Evolutionary conservation across 2,329 filamentous ascomycete genomes (phyloP), one percentile per base, ranked within the genome.

Genomic region (Periglandula ipomoeae): DNA sequence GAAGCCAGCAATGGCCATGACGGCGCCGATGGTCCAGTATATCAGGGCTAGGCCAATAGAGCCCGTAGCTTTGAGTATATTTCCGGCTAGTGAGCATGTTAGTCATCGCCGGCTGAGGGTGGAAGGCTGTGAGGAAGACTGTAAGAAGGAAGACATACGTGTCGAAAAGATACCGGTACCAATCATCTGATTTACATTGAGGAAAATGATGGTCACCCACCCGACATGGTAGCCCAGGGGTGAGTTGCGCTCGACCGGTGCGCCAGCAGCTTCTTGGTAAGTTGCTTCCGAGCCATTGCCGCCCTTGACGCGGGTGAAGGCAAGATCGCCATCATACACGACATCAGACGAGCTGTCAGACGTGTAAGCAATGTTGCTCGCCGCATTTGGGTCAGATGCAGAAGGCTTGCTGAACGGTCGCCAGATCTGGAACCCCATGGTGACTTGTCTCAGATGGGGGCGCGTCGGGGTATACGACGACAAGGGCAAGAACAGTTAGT

Each of bases 131-230:
- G n/a, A n/a, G n/a, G n/a, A n/a, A n/a, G 13, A 17, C 22, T 6
- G 37, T 40, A 17, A 19, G 46, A n/a, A 35, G 26, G 6, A 20
- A 38, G 20, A 68, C 78, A 56, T 57, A 82, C 79, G 81, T 0
- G 81, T 84, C 0, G 79, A 83, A 50, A 79, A 82, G n/a, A 82
- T 73, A 42, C 79, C 79, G 0, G 78, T 82, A 1, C 80, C 80
- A 41, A 84, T 68, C 78, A 84, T 83, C 61, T 75, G 73, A 50
- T 75, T 78, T 37, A 84, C 60, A 51, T 83, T 84, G 47, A 84
- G 59, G 35, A 81, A 81, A 27, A 82, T 65, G 22, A 81, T 74
- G 0, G 79, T 78, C 4, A 76, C 52, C 49, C 70, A 73, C 8
- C 73, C 72, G 15, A 83, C 79, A 10, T 74, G 65, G 52, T 82